A percentile compares a stretch with the other conserved stretches of the same genome.
These are phyloP conservation scores for Heterobasidion parviporum DNA, from an alignment of 1,284 basidiomycete species.

Conservation along the genomic window DNA sequence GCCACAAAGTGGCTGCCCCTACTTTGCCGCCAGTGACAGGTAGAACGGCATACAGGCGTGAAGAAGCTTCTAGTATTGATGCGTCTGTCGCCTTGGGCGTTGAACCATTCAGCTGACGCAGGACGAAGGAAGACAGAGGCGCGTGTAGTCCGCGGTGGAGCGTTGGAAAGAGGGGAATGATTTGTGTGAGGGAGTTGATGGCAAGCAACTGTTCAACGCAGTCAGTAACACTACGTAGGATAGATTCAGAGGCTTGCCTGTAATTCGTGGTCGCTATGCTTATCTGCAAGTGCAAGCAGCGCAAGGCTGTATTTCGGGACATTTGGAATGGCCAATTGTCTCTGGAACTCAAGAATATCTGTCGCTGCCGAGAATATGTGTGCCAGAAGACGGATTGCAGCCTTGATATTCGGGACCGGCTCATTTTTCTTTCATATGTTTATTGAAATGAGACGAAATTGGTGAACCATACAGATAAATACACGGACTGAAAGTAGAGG, in stretches of 20 bases:
- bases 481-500: conserved; percentile 60
- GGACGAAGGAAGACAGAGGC: conserved; percentile 40
- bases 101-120: conserved; percentile 49
- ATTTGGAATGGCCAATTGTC: conserved; percentile 64
- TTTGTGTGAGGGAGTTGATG: conserved; percentile 41
- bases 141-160: conserved; percentile 47
- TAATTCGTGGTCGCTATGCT: conserved; percentile 38
- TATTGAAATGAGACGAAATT: conserved; percentile 14
- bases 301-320: conserved; percentile 60
- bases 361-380: conserved; percentile 49
- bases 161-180: conserved; percentile 61
- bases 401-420: conserved; percentile 46
- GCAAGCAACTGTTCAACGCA: conserved; percentile 39
- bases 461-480: conserved; percentile 12
- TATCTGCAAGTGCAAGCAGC: conserved; percentile 48
- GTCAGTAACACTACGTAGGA: background rate
- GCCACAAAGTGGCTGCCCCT: conserved; percentile 61
- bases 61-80: conserved; percentile 38
- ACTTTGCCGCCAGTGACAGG: conserved; percentile 72
- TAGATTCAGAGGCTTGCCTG: conserved; percentile 29
- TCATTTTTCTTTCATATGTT: conserved; percentile 55
- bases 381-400: conserved; percentile 50
- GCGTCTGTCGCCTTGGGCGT: conserved; percentile 31
- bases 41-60: conserved; percentile 49
- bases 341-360: conserved; percentile 64